Percentiles rank a stretch among this genome's conserved stretches.
phyloP scores from a whole-genome alignment of 441 rosid genomes.

The Geranium incanum region DNA sequence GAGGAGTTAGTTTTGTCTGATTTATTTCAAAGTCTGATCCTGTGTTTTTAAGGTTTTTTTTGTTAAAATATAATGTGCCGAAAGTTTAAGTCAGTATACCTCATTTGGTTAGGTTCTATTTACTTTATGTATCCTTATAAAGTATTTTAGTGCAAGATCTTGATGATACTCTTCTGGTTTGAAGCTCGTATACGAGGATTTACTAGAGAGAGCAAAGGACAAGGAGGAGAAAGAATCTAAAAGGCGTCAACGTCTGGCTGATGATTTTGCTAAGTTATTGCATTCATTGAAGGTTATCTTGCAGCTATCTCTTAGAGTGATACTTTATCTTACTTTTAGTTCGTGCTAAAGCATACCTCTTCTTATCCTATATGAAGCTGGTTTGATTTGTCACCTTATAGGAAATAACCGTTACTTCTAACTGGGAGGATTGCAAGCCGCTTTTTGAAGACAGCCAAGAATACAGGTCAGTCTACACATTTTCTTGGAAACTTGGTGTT shows the following conservation, averaged over 20 bases:
- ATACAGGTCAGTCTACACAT: conserved; percentile 40
- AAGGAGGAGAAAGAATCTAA: conserved; percentile 95
- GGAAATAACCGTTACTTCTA: conserved; percentile 71
- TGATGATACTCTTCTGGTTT: conserved; percentile 17
- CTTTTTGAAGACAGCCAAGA: conserved; percentile 80
- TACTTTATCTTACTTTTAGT: conserved; percentile 1
- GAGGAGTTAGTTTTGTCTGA: neutral
- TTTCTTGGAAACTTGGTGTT: conserved; percentile 1
- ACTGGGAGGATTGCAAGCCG: conserved; percentile 69
- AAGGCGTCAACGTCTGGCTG: conserved; percentile 78
- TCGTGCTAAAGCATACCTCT: conserved; percentile 9
- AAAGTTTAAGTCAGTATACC: neutral
- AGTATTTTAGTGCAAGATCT: neutral
- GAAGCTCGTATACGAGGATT: conserved; percentile 80
- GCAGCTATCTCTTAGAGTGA: conserved; percentile 7
- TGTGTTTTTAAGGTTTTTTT: neutral
- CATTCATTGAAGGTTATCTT: conserved; percentile 55
- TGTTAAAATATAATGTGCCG: neutral
- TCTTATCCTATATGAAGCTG: conserved; percentile 11
- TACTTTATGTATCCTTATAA: neutral
- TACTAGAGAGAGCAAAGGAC: conserved; percentile 78
- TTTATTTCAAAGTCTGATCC: neutral
- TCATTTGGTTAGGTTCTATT: conserved; percentile 5
- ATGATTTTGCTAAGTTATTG: conserved; percentile 66
- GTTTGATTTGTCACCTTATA: conserved; percentile 27